Base-by-base conservation (phyloP, 148 eudicot genomes). In the Rhododendron kiyosumense region DNA sequence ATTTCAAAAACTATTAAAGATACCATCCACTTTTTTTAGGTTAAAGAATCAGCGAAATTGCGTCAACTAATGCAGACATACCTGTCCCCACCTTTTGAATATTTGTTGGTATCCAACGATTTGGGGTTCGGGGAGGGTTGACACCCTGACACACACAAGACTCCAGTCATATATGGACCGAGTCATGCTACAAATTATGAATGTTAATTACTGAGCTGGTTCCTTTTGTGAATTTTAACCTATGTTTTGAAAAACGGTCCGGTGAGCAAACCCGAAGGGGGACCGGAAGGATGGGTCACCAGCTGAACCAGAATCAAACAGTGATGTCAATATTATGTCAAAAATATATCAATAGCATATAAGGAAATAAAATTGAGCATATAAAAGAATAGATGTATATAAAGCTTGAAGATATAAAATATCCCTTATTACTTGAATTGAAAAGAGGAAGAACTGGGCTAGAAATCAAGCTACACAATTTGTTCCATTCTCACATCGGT, bases 21-120 rank as follows among this genome's bases (percentile, higher is more conserved):
- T 46, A 73, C 52, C 73, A 59, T 81, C 17, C 38, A 9, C 45
- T 20, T 76, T 11, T 84, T 86, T 75, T 88, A 97, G 99, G 99
- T 97, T n/a, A 95, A 95, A 89, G 98, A 95, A 84, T 95, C 98
- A 49, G 83, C 77, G 79, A 97, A 97, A 89, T 86, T 97, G 88
- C 97, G 34, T 32, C 34, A 79, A 22, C 24, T 28, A 10, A 45
- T 28, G 74, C 7, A 14, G 12, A 49, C 48, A 75, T 75, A 69
- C 43, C 13, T 54, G 22, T 79, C 86, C 49, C 59, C 49, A 79
- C 63, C 38, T 85, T 48, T 51, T 73, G 65, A 57, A 20, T 67
- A 17, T 1, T 30, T 51, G 22, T 63, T 34, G 28, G 3, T 78
- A 43, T 32, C 20, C 57, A 22, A 63, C 26, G 3, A 20, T 43